Evolutionary conservation across 768 basidiomycete genomes (phyloP).

Genomic region (Agaricus blazei): DNA sequence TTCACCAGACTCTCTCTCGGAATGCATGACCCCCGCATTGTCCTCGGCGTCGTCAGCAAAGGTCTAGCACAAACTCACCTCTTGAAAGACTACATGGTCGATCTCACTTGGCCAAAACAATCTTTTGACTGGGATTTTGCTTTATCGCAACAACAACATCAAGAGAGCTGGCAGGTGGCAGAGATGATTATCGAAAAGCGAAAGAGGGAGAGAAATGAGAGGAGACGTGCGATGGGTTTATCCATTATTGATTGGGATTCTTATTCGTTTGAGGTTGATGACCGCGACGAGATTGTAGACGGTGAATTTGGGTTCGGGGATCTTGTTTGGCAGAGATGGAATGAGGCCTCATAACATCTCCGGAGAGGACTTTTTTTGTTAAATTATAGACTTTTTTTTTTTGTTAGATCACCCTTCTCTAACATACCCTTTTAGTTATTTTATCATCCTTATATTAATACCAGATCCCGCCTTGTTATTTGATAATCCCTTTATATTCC

Average conservation of each 20-base stretch:
- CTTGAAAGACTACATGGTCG: constrained; percentile 1
- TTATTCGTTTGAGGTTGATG: neutral
- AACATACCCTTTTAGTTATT: too few species aligned
- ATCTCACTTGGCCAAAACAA: constrained; percentile 2
- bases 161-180: constrained; percentile 4
- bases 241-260: neutral
- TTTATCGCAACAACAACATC: neutral
- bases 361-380: too few species aligned
- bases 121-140: constrained; percentile 6
- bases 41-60: neutral
- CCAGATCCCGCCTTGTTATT: too few species aligned
- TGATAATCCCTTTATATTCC: too few species aligned
- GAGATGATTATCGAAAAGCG: constrained; percentile 7
- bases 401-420: too few species aligned
- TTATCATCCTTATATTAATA: too few species aligned
- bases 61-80: neutral
- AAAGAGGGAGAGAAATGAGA: neutral
- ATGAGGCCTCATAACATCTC: neutral
- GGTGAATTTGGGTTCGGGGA: constrained; percentile 3
- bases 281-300: neutral
- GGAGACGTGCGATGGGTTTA: neutral
- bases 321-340: neutral
- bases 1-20: constrained; percentile 2
- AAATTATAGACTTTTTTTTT: too few species aligned
- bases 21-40: constrained; percentile 4